Conservation (phyloP, 768 basidiomycete genomes). For the Strobilomyces confusus region DNA sequence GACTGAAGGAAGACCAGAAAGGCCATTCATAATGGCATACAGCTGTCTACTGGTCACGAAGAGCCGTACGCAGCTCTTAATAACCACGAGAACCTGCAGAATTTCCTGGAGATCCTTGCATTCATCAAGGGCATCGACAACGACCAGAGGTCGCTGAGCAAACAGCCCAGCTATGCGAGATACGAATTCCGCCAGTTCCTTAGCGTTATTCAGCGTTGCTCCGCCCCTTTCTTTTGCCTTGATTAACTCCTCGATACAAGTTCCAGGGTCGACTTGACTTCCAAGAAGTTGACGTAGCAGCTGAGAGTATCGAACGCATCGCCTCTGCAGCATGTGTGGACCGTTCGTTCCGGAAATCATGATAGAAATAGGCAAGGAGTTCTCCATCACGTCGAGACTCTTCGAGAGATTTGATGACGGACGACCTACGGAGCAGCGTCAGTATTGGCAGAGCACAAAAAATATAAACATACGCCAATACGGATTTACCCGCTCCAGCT, state of each 20-base stretch:
- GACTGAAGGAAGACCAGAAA: not conserved
- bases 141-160: not conserved
- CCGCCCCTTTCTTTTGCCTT: not conserved
- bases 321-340: not conserved
- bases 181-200: not conserved
- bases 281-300: not conserved
- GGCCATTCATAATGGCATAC: not conserved
- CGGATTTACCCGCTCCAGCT: slow-evolving; percentile 8
- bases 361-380: not conserved
- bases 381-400: not conserved
- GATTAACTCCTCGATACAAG: not conserved
- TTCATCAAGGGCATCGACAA: slow-evolving; percentile 7
- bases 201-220: not conserved
- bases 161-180: not conserved
- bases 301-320: not conserved
- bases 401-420: not conserved
- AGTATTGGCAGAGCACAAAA: not conserved
- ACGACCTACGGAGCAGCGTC: not conserved
- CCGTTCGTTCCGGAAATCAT: not conserved
- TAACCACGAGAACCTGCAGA: not conserved
- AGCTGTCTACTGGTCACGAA: not conserved
- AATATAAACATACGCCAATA: slow-evolving; percentile 2
- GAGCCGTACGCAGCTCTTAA: not conserved
- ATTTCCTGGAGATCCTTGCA: not conserved
- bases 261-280: not conserved